phyloP scores from a whole-genome alignment of 2,329 filamentous ascomycete genomes.

The Microsporum canis region DNA sequence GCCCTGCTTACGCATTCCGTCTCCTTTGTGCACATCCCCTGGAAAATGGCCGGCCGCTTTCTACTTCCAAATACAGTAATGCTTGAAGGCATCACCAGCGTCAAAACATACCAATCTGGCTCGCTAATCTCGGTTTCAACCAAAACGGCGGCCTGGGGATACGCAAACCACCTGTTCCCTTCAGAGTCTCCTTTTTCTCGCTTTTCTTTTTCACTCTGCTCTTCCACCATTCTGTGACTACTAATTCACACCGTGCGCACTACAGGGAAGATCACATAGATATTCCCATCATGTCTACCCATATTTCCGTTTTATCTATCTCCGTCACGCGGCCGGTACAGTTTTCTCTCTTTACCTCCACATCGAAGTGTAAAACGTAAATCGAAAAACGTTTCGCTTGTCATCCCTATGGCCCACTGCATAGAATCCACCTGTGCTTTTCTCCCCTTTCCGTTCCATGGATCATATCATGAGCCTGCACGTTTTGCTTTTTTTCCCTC shows the following conservation, averaged over 20 bases:
- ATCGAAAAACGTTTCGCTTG: neutral
- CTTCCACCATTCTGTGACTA: neutral
- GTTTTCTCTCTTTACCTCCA: neutral
- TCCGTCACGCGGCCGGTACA: neutral
- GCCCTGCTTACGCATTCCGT: neutral
- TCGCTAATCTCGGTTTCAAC: neutral
- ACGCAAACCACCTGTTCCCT: neutral
- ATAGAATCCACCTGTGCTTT: neutral
- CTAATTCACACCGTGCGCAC: neutral
- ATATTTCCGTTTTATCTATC: neutral
- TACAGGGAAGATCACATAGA: neutral
- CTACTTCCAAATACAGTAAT: constrained; percentile 1
- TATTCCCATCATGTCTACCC: neutral
- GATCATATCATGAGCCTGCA: neutral
- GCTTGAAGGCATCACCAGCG: neutral
- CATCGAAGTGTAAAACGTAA: neutral
- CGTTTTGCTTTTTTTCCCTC: neutral
- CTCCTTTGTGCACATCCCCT: neutral
- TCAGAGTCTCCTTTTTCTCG: neutral
- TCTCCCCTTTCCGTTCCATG: neutral
- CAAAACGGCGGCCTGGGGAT: neutral
- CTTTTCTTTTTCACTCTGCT: neutral
- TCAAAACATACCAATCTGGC: neutral
- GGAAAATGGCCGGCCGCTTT: neutral
- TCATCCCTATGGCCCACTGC: constrained; percentile 1